Base-by-base conservation (phyloP, 768 basidiomycete genomes). In the Mycena kentingensis region DNA sequence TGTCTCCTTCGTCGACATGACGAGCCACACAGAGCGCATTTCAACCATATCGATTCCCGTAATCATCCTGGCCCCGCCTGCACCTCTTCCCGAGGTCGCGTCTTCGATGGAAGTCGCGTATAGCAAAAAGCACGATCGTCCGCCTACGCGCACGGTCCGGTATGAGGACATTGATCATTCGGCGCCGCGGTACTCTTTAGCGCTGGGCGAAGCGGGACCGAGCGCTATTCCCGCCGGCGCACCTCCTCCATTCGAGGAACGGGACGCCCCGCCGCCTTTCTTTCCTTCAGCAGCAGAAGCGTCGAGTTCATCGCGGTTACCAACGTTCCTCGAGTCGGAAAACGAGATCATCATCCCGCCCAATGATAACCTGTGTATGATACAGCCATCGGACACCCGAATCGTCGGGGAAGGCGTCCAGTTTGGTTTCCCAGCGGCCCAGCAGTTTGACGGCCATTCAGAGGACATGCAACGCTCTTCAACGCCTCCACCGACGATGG, bases 51-150 rank as follows among this genome's bases (percentile, higher is more conserved):
- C 77, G 8, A 82, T 93, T 35, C 91, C 91, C 16, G 68, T 93
- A 55, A 75, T 76, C 36, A 81, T 93, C 36, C 75, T 91, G 42
- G 84, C 91, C 21, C 82, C 87, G 2, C 78, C 85, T 15, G 89
- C 91, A 0, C 86, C 86, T n/a, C 79, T 90, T 19, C 88, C 88
- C 5, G 84, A 91, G 64, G 82, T 88, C 4, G 85, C 87, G n/a
- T 78, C 76, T 49, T 80, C 81, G 47, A 69, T 90, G 19, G 88
- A 88, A 55, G 78, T 77, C 26, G 88, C 87, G 6, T 93, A 93
- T 67, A 84, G 82, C 61, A 93, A 93, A 76, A 93, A 93, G 66
- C 90, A 93, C 60, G 91, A 93, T 61, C 79, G 80, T 2, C 91
- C 91, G 6, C 91, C 91, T 2, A 66, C 77, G 3, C 81, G 74